Evolutionary conservation across 2,329 filamentous ascomycete species (phyloP).

Genomic region (Aspergillus terreus): DNA sequence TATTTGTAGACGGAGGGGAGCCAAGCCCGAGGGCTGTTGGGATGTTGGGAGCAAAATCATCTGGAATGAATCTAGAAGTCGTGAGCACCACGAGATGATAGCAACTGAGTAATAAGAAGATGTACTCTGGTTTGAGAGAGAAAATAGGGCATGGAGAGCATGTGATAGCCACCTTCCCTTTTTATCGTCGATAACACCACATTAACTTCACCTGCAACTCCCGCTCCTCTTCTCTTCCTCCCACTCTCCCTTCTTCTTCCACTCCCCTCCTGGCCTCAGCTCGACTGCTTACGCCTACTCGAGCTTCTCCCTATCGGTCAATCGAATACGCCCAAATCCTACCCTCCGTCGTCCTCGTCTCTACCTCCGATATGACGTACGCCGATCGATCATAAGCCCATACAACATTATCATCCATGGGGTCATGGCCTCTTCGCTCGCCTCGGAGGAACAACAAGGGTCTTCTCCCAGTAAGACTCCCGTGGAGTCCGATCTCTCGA

Average conservation of each 20-base stretch:
- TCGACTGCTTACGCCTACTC: background rate
- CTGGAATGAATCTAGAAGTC: too few species aligned
- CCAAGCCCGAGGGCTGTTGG: background rate
- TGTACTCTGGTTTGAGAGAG: background rate
- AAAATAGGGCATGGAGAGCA: background rate
- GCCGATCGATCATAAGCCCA: constrained; percentile 18
- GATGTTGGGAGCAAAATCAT: background rate
- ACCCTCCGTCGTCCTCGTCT: constrained; percentile 3
- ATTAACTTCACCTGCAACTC: background rate
- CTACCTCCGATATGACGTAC: constrained; percentile 27
- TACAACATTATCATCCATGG: constrained; percentile 19
- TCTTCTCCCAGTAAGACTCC: constrained; percentile 18
- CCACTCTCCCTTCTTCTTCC: background rate
- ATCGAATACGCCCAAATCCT: background rate
- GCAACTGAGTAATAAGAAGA: too few species aligned
- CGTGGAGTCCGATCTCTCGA: constrained; percentile 13
- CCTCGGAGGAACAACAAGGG: constrained; percentile 26
- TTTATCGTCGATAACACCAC: background rate
- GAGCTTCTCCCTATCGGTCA: background rate
- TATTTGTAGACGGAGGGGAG: too few species aligned
- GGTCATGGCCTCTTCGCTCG: constrained; percentile 30
- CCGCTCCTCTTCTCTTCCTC: background rate
- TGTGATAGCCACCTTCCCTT: background rate
- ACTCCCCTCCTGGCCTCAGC: background rate
- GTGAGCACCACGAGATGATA: too few species aligned